A percentile compares a stretch with the other conserved stretches of the same genome.
Conservation (phyloP, 352 stramenopile genomes). For the Globisporangium spiculum region DNA sequence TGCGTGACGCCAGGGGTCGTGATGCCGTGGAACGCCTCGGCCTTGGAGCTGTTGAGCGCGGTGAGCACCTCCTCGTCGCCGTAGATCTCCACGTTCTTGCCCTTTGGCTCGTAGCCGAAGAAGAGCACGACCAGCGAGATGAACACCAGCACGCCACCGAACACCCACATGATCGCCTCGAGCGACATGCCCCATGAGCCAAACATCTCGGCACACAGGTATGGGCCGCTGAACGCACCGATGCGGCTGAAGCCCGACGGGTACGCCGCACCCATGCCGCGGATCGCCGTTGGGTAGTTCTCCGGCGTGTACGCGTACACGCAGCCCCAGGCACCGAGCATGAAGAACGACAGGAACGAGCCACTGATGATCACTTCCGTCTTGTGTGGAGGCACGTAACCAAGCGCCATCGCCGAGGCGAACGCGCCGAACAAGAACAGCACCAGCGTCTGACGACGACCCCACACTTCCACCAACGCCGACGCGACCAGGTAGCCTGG, state of each 20-base stretch:
- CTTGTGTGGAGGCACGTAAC: conserved; percentile 48
- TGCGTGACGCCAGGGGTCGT: conserved; percentile 6
- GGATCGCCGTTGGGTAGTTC: conserved; percentile 73
- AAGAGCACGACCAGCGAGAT: conserved; percentile 45
- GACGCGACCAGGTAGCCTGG: conserved; percentile 58
- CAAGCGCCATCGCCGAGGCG: conserved; percentile 49
- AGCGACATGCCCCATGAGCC: conserved; percentile 48
- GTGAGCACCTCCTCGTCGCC: conserved; percentile 14
- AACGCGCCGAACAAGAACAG: conserved; percentile 50
- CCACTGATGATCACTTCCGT: conserved; percentile 43
- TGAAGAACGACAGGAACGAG: conserved; percentile 63
- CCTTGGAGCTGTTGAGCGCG: conserved; percentile 9
- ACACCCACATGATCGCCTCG: conserved; percentile 70
- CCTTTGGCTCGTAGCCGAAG: conserved; percentile 68
- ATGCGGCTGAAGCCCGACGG: conserved; percentile 65
- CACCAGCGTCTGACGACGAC: conserved; percentile 51
- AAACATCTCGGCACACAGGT: conserved; percentile 65
- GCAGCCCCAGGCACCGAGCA: conserved; percentile 63
- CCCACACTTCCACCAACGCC: conserved; percentile 48
- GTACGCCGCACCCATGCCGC: conserved; percentile 64
- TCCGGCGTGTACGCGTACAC: conserved; percentile 74
- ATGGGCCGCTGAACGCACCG: conserved; percentile 59
- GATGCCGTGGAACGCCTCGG: conserved; percentile 3
- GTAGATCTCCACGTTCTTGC: conserved; percentile 63
- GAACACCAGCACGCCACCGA: conserved; percentile 57